These are phyloP conservation scores for Leccinum huronense DNA, from an alignment of 1,284 basidiomycete species.

Conservation along the genomic window DNA sequence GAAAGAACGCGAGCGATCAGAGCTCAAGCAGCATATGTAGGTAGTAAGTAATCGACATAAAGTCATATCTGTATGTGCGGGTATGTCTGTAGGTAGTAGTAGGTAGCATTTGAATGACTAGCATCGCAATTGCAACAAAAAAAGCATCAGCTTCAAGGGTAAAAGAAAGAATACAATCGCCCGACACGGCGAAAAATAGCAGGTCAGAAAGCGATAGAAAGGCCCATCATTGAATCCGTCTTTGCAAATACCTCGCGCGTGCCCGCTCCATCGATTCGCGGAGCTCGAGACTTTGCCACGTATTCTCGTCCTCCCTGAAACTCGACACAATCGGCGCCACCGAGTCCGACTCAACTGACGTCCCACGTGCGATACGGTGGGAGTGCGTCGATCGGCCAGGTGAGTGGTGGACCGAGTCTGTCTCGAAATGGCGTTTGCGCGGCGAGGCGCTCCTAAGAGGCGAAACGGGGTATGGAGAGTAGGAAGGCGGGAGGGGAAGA, in stretches of 20 bases:
- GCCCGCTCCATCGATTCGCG: slow-evolving; percentile 55
- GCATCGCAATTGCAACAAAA: background rate
- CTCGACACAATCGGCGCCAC: slow-evolving; percentile 24
- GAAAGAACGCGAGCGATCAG: background rate
- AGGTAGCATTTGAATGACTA: background rate
- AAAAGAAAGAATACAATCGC: background rate
- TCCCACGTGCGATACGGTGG: slow-evolving; percentile 19
- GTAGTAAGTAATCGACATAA: background rate
- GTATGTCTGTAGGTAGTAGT: background rate
- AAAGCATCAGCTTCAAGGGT: background rate
- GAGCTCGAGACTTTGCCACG: slow-evolving; percentile 59
- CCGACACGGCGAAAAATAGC: background rate
- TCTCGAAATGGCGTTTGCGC: slow-evolving; percentile 33
- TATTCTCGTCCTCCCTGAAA: slow-evolving; percentile 39
- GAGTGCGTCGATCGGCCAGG: slow-evolving; percentile 22
- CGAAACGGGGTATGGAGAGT: slow-evolving; percentile 28
- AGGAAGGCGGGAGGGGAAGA: slow-evolving; percentile 31
- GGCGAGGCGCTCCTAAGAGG: slow-evolving; percentile 35
- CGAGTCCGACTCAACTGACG: slow-evolving; percentile 35
- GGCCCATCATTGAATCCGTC: slow-evolving; percentile 17
- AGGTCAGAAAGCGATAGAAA: background rate
- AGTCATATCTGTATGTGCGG: background rate
- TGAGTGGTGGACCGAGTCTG: slow-evolving; percentile 19
- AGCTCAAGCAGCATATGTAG: background rate
- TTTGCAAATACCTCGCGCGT: slow-evolving; percentile 41